Evolutionary conservation across 306 rosid genomes (phyloP).

Genomic region (Vachellia collinsii): DNA sequence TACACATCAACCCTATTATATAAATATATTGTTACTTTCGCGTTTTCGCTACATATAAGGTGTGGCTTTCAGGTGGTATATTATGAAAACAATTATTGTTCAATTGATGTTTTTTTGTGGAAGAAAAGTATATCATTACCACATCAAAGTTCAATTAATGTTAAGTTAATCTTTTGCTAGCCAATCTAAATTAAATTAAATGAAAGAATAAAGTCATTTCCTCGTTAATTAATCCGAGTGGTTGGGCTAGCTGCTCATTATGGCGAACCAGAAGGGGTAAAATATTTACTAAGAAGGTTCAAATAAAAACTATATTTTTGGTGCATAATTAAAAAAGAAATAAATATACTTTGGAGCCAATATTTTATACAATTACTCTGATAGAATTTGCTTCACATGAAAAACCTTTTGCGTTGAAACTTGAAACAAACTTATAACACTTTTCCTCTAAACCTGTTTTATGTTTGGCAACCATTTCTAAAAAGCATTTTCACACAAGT

Average conservation of each 20-base stretch:
- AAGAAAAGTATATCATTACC: too few species aligned
- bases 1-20: too few species aligned
- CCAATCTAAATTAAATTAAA: not conserved
- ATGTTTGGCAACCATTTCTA: too few species aligned
- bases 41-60: not conserved
- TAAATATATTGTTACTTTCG: not conserved
- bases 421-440: not conserved
- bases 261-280: not conserved
- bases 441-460: not conserved
- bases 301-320: not conserved
- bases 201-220: not conserved
- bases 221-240: not conserved
- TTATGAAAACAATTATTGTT: not conserved
- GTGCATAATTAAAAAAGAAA: not conserved
- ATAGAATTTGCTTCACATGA: not conserved
- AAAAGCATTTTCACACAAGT: too few species aligned
- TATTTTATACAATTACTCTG: too few species aligned
- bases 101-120: not conserved
- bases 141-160: too few species aligned
- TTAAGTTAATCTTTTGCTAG: too few species aligned
- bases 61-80: not conserved
- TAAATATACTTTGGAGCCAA: not conserved
- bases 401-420: not conserved
- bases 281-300: not conserved
- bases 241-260: not conserved